Percentiles rank a stretch among this genome's conserved stretches.
Evolutionary conservation across 2,329 filamentous ascomycete species (phyloP).

Genomic region (Cadophora gregata): DNA sequence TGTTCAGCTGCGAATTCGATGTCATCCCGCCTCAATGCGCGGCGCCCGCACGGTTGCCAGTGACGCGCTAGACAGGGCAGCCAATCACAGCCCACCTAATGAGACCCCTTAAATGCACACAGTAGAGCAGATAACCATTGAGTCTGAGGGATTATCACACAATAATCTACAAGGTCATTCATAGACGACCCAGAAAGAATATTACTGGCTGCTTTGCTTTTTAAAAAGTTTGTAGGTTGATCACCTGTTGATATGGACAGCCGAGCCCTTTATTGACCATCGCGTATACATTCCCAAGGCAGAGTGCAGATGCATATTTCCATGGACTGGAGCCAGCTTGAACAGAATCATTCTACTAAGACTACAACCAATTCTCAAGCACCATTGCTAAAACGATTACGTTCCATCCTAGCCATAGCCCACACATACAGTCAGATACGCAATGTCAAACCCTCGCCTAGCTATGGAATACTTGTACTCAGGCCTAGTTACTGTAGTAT

Average conservation of each 20-base stretch:
- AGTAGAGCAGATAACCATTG: background rate
- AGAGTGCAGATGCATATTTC: background rate
- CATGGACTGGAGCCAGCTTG: background rate
- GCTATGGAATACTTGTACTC: background rate
- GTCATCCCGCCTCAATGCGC: constrained; percentile 22
- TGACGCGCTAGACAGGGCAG: constrained; percentile 6
- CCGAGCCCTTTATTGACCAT: background rate
- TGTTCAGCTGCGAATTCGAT: constrained; percentile 22
- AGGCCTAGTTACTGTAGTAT: background rate
- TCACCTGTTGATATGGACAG: background rate
- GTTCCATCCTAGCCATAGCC: background rate
- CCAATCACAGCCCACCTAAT: constrained; percentile 15
- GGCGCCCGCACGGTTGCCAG: constrained; percentile 7
- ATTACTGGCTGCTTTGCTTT: background rate
- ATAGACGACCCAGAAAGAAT: background rate
- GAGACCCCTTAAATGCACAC: background rate
- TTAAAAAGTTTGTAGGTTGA: background rate
- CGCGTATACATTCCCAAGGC: background rate
- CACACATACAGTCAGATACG: background rate
- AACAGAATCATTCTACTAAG: background rate
- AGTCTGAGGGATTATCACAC: background rate
- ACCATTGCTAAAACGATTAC: background rate
- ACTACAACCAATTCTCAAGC: background rate
- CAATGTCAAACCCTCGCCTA: background rate
- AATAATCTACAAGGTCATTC: background rate